Percentiles rank a stretch among this genome's conserved stretches.
phyloP scores from a whole-genome alignment of 2,329 filamentous ascomycete species.

The Ophiostoma himal-ulmi region DNA sequence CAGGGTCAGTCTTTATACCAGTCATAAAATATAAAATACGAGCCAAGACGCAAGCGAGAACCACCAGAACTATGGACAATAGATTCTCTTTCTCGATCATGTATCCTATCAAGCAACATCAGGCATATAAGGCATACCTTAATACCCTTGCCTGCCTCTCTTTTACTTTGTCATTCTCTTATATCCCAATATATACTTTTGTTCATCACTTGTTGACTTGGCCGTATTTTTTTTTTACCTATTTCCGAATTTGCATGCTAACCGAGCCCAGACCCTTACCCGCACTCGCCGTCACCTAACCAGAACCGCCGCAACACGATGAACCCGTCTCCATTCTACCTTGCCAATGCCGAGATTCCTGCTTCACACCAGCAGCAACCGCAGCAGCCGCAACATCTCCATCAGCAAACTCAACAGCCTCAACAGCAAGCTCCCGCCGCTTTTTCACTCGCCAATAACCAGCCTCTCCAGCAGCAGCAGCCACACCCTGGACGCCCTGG shows the following conservation, averaged over 20 bases:
- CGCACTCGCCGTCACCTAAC: constrained; percentile 47
- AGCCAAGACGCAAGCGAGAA: background rate
- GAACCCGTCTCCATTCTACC: constrained; percentile 25
- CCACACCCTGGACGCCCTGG: constrained; percentile 31
- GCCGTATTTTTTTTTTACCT: background rate
- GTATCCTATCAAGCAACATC: background rate
- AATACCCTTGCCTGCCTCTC: background rate
- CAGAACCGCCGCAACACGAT: constrained; percentile 50
- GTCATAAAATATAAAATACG: background rate
- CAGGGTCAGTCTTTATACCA: constrained; percentile 26
- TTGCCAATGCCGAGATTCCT: constrained; percentile 15
- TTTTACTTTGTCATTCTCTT: background rate
- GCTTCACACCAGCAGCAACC: constrained; percentile 38
- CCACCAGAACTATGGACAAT: constrained; percentile 6
- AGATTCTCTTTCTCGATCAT: constrained; percentile 3
- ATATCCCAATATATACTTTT: constrained; percentile 3
- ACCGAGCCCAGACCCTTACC: constrained; percentile 37
- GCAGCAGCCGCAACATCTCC: constrained; percentile 19
- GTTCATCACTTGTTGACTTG: background rate
- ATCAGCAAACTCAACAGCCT: background rate
- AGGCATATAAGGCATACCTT: background rate
- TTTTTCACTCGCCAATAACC: background rate
- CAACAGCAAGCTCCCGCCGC: background rate
- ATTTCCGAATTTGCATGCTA: background rate
- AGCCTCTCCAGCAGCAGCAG: constrained; percentile 35